Evolutionary conservation across 345 rosid genomes (phyloP).

Genomic region (Linum trigynum): DNA sequence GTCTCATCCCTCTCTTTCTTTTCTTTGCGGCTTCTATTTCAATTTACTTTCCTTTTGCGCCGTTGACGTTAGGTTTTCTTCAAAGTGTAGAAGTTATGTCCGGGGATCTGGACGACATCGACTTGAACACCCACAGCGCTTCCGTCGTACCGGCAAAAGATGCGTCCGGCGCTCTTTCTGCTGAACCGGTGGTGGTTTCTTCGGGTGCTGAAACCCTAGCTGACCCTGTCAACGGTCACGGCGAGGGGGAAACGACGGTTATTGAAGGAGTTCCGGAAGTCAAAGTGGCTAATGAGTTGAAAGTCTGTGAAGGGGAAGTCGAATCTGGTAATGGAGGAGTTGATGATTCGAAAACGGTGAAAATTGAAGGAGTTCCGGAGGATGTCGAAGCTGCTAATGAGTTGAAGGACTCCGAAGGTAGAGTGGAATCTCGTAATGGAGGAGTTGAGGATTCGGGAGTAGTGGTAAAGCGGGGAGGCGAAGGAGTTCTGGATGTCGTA

Average conservation of each 20-base stretch:
- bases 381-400: too few relatives aligned
- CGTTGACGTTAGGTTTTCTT: neutral
- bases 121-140: slow-evolving; percentile 6
- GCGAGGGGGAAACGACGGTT: neutral
- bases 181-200: neutral
- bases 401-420: too few relatives aligned
- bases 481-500: too few relatives aligned
- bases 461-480: too few relatives aligned
- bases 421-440: neutral
- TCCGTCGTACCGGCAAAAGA: neutral
- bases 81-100: slow-evolving; percentile 1
- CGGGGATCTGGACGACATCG: neutral
- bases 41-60: too few relatives aligned
- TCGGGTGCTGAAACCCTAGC: slow-evolving; percentile 4
- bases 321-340: neutral
- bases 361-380: too few relatives aligned
- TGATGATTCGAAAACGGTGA: neutral
- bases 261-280: neutral
- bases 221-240: neutral
- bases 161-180: neutral
- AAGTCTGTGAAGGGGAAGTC: neutral
- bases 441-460: neutral
- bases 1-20: too few relatives aligned
- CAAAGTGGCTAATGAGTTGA: neutral
- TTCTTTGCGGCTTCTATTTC: too few relatives aligned